phyloP scores from a whole-genome alignment of 2,329 filamentous ascomycete genomes.

The Verticillium longisporum region DNA sequence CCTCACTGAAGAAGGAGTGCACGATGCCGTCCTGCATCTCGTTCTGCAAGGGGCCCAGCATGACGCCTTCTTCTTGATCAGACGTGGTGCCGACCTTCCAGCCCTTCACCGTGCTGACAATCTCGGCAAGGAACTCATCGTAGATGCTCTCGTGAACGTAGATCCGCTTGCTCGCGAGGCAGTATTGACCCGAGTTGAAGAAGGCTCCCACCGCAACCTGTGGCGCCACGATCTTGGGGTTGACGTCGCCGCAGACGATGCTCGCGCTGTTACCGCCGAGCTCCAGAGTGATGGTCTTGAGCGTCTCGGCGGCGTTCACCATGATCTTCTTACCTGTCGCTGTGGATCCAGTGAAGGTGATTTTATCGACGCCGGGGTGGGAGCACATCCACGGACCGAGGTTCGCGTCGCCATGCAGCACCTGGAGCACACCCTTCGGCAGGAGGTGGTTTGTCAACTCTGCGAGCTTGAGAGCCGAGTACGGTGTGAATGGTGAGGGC shows the following conservation, averaged over 20 bases:
- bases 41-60: slow-evolving; percentile 52
- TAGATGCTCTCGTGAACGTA: slow-evolving; percentile 56
- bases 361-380: slow-evolving; percentile 55
- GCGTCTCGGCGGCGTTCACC: slow-evolving; percentile 44
- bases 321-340: slow-evolving; percentile 56
- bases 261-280: slow-evolving; percentile 56
- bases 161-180: slow-evolving; percentile 40
- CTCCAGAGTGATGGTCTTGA: slow-evolving; percentile 57
- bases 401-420: slow-evolving; percentile 51
- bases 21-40: slow-evolving; percentile 41
- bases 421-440: slow-evolving; percentile 57
- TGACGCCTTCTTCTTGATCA: slow-evolving; percentile 26
- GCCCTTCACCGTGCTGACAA: slow-evolving; percentile 41
- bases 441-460: slow-evolving; percentile 52
- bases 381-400: slow-evolving; percentile 52
- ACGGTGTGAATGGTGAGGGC: slow-evolving; percentile 52
- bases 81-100: slow-evolving; percentile 19
- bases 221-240: slow-evolving; percentile 29
- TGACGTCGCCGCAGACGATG: slow-evolving; percentile 52
- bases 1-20: slow-evolving; percentile 20
- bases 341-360: slow-evolving; percentile 57
- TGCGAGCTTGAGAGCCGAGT: slow-evolving; percentile 49
- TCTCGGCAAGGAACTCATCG: slow-evolving; percentile 39
- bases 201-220: slow-evolving; percentile 44
- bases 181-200: slow-evolving; percentile 43